phyloP scores from a whole-genome alignment of 1,284 basidiomycete species.

The Irpex sp. region DNA sequence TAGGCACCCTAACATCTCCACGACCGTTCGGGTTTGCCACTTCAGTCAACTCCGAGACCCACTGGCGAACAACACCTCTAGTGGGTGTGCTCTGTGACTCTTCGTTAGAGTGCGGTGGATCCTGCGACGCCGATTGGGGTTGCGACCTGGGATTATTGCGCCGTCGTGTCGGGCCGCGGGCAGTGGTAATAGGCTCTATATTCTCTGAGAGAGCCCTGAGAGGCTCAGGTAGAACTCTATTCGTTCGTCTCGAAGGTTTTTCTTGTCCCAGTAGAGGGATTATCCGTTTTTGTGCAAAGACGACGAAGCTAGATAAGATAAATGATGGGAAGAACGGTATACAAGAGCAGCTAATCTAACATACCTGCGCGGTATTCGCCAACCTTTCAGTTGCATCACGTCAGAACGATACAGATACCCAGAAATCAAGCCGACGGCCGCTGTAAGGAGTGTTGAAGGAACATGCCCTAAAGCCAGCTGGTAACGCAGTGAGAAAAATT shows the following conservation, averaged over 20 bases:
- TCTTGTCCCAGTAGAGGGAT: constrained; percentile 22
- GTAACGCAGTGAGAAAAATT: background rate
- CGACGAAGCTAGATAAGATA: constrained; percentile 14
- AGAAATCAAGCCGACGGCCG: constrained; percentile 60
- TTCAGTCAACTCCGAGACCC: constrained; percentile 79
- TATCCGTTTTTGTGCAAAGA: constrained; percentile 20
- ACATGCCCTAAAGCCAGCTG: constrained; percentile 68
- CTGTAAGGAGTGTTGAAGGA: constrained; percentile 60
- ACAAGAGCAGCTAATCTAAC: background rate
- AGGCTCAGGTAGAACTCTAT: constrained; percentile 54
- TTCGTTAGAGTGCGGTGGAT: no score
- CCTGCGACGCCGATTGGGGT: background rate
- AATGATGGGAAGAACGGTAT: background rate
- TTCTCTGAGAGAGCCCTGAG: constrained; percentile 20
- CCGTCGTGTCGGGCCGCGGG: constrained; percentile 20
- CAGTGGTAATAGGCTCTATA: constrained; percentile 60
- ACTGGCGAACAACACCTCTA: constrained; percentile 63
- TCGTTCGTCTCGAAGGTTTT: constrained; percentile 38
- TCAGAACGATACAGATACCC: constrained; percentile 83
- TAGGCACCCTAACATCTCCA: constrained; percentile 57
- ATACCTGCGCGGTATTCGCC: constrained; percentile 52
- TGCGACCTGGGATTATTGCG: background rate
- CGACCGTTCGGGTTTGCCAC: constrained; percentile 39
- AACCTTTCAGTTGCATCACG: constrained; percentile 62
- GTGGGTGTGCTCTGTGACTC: constrained; percentile 6